These are phyloP conservation scores for Coemansia asiatica DNA, from an alignment of 192 early-diverging fungal species.

Conservation along the genomic window DNA sequence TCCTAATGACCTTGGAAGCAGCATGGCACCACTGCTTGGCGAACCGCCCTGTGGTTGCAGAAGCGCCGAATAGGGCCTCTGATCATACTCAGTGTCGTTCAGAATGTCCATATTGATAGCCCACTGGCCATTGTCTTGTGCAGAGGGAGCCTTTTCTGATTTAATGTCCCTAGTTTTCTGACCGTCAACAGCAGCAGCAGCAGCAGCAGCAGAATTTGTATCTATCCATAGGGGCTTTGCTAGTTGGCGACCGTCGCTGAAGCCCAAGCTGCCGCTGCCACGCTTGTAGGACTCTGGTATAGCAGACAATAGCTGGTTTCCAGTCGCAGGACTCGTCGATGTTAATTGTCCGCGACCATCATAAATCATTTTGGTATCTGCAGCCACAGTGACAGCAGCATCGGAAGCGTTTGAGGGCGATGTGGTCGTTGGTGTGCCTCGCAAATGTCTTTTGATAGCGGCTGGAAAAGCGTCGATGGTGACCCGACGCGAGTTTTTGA, in stretches of 20 bases:
- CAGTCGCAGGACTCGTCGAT: conserved; percentile 18
- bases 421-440: conserved; percentile 16
- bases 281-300: background rate
- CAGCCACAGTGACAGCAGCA: background rate
- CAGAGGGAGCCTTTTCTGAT: conserved; percentile 3
- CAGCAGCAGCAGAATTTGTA: conserved; percentile 21
- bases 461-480: conserved; percentile 55
- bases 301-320: background rate
- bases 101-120: conserved; percentile 16
- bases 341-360: conserved; percentile 5
- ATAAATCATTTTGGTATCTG: background rate
- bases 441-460: conserved; percentile 44
- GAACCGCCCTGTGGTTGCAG: conserved; percentile 1
- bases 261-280: conserved; percentile 19
- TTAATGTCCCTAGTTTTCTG: background rate
- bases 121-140: conserved; percentile 26
- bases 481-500: conserved; percentile 35
- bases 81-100: conserved; percentile 4
- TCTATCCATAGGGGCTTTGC: conserved; percentile 34
- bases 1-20: conserved; percentile 22
- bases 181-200: background rate
- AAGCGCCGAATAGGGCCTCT: conserved; percentile 18
- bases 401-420: background rate
- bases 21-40: conserved; percentile 9
- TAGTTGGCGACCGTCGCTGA: conserved; percentile 16